A percentile compares a stretch with the other conserved stretches of the same genome.
Conservation (phyloP, 345 rosid species). For the Trapa bicornis region DNA sequence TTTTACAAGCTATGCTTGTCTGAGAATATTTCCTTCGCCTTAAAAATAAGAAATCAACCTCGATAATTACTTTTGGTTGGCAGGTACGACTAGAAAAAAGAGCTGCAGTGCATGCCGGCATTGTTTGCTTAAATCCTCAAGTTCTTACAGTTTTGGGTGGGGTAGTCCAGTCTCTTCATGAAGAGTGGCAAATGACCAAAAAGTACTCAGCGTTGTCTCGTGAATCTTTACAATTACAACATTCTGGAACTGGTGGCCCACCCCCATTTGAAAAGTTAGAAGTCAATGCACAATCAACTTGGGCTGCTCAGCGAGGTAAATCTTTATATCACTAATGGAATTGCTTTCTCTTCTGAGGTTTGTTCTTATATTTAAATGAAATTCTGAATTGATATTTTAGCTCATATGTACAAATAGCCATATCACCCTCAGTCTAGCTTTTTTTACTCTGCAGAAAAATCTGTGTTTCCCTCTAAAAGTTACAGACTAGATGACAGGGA, state of each 20-base stretch:
- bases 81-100: slow-evolving; percentile 78
- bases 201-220: slow-evolving; percentile 55
- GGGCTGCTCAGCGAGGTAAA: slow-evolving; percentile 19
- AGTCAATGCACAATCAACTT: slow-evolving; percentile 27
- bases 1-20: not conserved
- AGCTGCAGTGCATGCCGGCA: slow-evolving; percentile 42
- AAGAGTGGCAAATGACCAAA: slow-evolving; percentile 85
- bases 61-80: slow-evolving; percentile 11
- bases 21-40: not conserved
- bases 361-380: not conserved
- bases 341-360: not conserved
- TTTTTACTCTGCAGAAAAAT: slow-evolving; percentile 28
- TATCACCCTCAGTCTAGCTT: not conserved
- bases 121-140: slow-evolving; percentile 57
- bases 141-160: slow-evolving; percentile 66
- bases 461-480: slow-evolving; percentile 22
- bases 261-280: slow-evolving; percentile 81
- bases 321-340: slow-evolving; percentile 15
- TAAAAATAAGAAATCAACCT: slow-evolving; percentile 2
- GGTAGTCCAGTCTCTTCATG: slow-evolving; percentile 58
- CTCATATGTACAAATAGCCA: not conserved
- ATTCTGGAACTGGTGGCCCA: slow-evolving; percentile 45
- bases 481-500: not conserved
- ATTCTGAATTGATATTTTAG: not conserved
- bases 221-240: slow-evolving; percentile 33